Base-by-base conservation (phyloP, 345 rosid genomes). In the Draba incana region DNA sequence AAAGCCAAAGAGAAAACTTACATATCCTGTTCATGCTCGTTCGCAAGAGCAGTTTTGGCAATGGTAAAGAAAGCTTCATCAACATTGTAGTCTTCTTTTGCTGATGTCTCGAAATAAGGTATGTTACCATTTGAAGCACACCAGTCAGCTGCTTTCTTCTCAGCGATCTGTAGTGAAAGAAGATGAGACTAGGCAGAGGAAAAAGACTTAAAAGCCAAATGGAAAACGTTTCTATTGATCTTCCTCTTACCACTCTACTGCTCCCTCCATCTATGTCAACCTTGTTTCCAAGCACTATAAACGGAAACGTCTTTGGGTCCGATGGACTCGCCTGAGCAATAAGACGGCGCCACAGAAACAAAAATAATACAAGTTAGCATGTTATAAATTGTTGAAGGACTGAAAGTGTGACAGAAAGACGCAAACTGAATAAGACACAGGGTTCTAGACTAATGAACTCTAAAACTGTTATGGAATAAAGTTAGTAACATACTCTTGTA, bases 221-320 rank as follows among this genome's bases (percentile, higher is more conserved):
- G 15, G 7, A 56, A 46, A 10, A 49, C 3, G n/a, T 5, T 10
- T 20, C 20, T 20, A 13, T 56, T 24, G 10, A 35, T 30, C 53
- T 63, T 38, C 38, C 28, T 23, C 87, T 84, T 84, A 94, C 99
- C 92, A 86, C 97, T 81, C 99, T 85, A 70, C 96, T 94, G 68
- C 88, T 91, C 68, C 99, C 97, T 69, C 99, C 99, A 86, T 91
- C 99, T 38, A 94, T 83, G 72, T 94, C 99, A 80, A 94, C 85
- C 83, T 94, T 94, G 85, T 94, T 94, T 75, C 99, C 99, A 42
- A 94, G 97, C 67, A 94, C 77, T 73, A 85, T 87, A 80, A 89
- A 91, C 2, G 97, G 96, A 74, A 94, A 94, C 9, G 70, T 61
- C 82, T 78, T 85, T 35, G 91, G 88, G 75, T 86, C 92, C 12